Conservation (phyloP, 2,329 filamentous ascomycete genomes). For the Fusarium temperatum region DNA sequence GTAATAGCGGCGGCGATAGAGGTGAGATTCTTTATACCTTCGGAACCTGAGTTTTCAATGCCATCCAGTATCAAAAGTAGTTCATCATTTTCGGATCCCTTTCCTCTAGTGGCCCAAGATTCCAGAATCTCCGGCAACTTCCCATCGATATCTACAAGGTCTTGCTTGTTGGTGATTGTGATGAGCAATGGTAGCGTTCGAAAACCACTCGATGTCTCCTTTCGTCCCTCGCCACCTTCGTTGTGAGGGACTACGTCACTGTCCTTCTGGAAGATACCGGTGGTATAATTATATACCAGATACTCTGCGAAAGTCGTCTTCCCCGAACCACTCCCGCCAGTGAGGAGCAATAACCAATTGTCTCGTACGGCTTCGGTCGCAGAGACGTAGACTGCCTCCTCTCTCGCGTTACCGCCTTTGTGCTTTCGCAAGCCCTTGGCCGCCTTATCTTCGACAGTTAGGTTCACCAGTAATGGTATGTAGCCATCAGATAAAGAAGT, state of each 20-base stretch:
- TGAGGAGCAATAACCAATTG: not conserved
- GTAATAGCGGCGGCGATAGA: not conserved
- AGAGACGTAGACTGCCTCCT: not conserved
- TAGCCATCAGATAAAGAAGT: not conserved
- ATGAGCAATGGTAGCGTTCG: not conserved
- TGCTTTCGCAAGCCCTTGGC: not conserved
- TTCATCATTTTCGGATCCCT: accelerated
- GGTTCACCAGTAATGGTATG: not conserved
- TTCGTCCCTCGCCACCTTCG: not conserved
- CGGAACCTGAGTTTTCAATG: not conserved
- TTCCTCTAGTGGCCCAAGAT: not conserved
- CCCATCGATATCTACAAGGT: not conserved
- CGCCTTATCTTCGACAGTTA: not conserved
- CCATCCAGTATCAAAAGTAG: not conserved
- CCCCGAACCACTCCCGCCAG: not conserved
- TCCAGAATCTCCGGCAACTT: not conserved
- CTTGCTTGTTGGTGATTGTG: not conserved
- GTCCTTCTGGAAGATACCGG: not conserved
- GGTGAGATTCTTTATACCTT: too few species aligned
- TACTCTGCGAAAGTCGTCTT: not conserved
- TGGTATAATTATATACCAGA: not conserved
- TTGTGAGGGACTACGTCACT: too few species aligned
- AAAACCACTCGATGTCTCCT: not conserved
- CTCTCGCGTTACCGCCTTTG: not conserved
- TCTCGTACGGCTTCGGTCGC: not conserved